Evolutionary conservation across 2,329 filamentous ascomycete genomes (phyloP), one percentile per base, ranked within the genome.

Genomic region (Juglanconis juglandina): DNA sequence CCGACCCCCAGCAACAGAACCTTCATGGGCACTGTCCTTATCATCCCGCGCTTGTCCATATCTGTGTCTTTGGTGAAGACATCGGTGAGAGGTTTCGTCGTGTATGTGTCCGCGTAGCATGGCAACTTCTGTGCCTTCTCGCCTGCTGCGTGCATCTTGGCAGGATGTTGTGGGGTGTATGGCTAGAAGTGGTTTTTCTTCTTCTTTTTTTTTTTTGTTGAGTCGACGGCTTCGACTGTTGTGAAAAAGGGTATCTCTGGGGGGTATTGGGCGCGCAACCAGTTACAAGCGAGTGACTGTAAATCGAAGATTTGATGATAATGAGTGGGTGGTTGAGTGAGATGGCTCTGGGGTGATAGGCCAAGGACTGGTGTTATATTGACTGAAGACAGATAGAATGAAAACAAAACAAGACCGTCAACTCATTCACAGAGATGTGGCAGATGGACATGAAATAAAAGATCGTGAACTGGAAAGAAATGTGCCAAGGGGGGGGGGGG

Each of bases 1-100:
- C 87, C 86, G 24, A 90, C 79, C 58, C 87, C 88, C 1, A 91
- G 79, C 55, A 87, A 82, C 41, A 91, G 82, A 51, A 91, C 85
- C 71, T 84, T 84, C 88, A 91, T 91, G 51, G 87, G 87, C 55
- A 89, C 86, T 39, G 78, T 83, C 62, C 88, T 85, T 63, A 79
- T 81, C 71, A 85, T 87, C 77, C 86, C 77, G 66, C 85, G 80
- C 56, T 84, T 79, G 73, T 91, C 85, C 71, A 90, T 86, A 68
- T 86, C 83, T 51, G 85, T 89, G 70, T 89, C 87, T 65, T 72
- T 76, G 56, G 86, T 89, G 74, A 88, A 85, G 69, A 86, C 75
- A 70, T 86, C 83, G 55, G 83, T 85, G 46, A 80, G 69, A 30
- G 83, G 83, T 68, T 79, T 66, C 32, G 63, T 65, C 8, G 69